phyloP scores from a whole-genome alignment of 108 stramenopile genomes.

The Cyclotella baltica region DNA sequence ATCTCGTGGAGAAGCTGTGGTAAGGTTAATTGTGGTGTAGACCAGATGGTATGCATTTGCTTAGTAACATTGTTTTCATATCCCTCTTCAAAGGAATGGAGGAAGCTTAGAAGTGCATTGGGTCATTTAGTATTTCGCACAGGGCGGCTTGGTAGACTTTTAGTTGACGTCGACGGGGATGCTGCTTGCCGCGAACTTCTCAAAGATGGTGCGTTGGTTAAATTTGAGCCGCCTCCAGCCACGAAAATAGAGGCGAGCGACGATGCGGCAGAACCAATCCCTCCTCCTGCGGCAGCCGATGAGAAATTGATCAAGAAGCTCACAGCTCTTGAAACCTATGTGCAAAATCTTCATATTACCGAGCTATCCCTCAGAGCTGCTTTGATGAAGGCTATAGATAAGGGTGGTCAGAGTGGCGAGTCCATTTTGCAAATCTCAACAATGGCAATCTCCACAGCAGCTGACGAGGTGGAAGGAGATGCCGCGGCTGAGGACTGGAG shows the following conservation, averaged over 20 bases:
- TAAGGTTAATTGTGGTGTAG: not conserved
- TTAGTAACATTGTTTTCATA: not conserved
- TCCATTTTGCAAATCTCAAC: conserved; percentile 53
- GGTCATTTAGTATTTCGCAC: conserved; percentile 76
- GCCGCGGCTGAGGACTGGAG: conserved; percentile 66
- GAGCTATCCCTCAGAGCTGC: conserved; percentile 67
- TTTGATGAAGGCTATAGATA: conserved; percentile 58
- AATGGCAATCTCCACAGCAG: conserved; percentile 71
- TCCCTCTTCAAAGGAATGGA: conserved; percentile 45
- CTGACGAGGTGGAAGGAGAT: conserved; percentile 74
- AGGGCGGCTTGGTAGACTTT: conserved; percentile 57
- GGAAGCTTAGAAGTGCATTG: conserved; percentile 68
- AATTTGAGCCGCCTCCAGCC: conserved; percentile 10
- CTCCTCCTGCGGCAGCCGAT: conserved; percentile 16
- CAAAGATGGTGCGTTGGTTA: conserved; percentile 40
- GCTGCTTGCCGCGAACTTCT: conserved; percentile 37
- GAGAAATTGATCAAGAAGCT: conserved; percentile 28
- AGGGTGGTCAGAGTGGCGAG: conserved; percentile 38
- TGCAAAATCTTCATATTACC: conserved; percentile 66
- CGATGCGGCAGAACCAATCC: not conserved
- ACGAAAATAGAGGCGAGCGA: not conserved
- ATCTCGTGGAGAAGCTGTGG: conserved; percentile 67
- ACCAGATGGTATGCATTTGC: not conserved
- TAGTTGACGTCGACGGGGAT: conserved; percentile 60
- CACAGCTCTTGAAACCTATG: conserved; percentile 60